These are phyloP conservation scores for Cryptococcus sp. DNA, from an alignment of 1,284 basidiomycete species.

Conservation along the genomic window DNA sequence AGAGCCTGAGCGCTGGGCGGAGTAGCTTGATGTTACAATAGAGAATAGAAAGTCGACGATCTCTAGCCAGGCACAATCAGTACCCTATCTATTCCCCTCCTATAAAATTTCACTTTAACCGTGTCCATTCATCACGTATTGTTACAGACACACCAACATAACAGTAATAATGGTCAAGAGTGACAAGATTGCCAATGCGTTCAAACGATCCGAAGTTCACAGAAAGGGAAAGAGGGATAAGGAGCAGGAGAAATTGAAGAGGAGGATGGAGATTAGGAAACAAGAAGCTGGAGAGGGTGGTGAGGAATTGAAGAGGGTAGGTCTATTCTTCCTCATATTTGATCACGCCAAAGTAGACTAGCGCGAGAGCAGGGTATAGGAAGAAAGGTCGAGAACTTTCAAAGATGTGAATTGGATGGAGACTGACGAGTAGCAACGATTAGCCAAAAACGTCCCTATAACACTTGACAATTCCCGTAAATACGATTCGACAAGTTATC, in stretches of 20 bases:
- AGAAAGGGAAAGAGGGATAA: conserved; percentile 74
- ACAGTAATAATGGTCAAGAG: conserved; percentile 36
- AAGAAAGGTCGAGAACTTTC: background rate
- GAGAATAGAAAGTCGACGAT: too few species aligned
- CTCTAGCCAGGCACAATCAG: background rate
- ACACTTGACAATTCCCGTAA: conserved; percentile 93
- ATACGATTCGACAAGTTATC: conserved; percentile 72
- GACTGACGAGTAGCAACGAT: conserved; percentile 60
- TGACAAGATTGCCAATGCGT: conserved; percentile 68
- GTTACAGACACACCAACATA: background rate
- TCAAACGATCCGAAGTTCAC: conserved; percentile 72
- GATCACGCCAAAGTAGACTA: too few species aligned
- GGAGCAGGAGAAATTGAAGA: conserved; percentile 72
- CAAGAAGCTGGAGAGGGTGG: conserved; percentile 39
- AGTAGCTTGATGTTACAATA: too few species aligned
- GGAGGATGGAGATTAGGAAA: conserved; percentile 59
- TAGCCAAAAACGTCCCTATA: conserved; percentile 76
- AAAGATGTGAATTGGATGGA: too few species aligned
- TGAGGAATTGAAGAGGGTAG: conserved; percentile 36
- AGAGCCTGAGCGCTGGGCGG: too few species aligned
- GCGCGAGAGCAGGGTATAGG: too few species aligned
- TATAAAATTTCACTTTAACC: conserved; percentile 1
- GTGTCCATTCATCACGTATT: background rate
- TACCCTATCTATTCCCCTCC: background rate
- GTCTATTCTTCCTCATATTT: background rate